A percentile compares a stretch with the other conserved stretches of the same genome.
Evolutionary conservation across 208 protist genomes (phyloP).

Genomic region (Leishmania gerbilli): DNA sequence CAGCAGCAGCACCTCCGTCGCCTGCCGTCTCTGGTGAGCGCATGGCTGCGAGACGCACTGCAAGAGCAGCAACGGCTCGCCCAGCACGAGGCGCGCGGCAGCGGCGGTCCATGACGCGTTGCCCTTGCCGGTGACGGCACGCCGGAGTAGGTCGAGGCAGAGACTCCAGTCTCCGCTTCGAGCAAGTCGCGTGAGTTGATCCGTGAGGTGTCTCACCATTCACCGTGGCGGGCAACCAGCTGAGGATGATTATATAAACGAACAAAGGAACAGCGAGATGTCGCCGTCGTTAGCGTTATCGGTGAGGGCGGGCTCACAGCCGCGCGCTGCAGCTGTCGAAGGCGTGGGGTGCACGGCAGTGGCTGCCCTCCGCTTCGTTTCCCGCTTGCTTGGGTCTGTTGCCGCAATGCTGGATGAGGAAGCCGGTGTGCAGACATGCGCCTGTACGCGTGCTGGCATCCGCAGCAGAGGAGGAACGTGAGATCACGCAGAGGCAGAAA

Average conservation of each 20-base stretch:
- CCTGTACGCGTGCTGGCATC: not conserved
- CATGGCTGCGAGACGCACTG: not conserved
- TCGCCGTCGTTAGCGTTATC: not conserved
- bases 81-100: not conserved
- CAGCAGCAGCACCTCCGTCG: not conserved
- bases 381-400: not conserved
- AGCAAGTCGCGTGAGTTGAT: slow-evolving; percentile 1
- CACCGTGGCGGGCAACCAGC: not conserved
- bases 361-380: not conserved
- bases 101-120: not conserved
- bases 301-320: not conserved
- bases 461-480: not conserved
- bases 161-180: slow-evolving; percentile 11
- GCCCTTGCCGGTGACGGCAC: not conserved
- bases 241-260: not conserved
- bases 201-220: not conserved
- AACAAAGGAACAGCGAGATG: not conserved
- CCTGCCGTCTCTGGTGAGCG: not conserved
- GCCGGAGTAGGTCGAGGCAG: slow-evolving; percentile 16
- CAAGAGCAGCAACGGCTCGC: not conserved
- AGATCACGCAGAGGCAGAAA: not conserved
- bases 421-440: not conserved
- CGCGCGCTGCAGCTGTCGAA: not conserved
- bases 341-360: not conserved
- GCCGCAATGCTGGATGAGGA: not conserved